Base-by-base conservation (phyloP, 495 filamentous ascomycete genomes). In the Amniculicola lignicola region DNA sequence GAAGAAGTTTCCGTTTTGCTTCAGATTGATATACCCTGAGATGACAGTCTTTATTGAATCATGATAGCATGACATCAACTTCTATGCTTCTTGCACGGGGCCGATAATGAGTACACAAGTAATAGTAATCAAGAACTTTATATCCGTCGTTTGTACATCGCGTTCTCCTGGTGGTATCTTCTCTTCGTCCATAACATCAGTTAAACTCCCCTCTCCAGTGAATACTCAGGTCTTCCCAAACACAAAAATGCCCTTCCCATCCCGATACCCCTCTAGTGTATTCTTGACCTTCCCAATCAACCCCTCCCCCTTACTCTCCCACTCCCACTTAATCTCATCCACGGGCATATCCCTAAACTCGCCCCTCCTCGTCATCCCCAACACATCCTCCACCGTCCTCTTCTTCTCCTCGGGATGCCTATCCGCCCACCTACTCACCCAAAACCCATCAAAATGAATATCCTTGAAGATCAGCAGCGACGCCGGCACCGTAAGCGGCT, bases 361-460 rank as follows among this genome's bases (percentile, higher is more conserved):
- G 3, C 89, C 90, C 35, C 78, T 66, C 35, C 86, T 75, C 37
- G 82, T 87, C 66, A 93, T 62, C 21, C 82, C 78, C 51, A 97
- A 70, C 27, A 98, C 82, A 74, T 94, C 86, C 14, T 85, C 80
- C 19, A 97, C 83, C 36, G 86, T 94, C 59, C 74, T 78, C 67
- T 81, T 78, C 77, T 91, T 95, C 65, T 86, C 80, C 37, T 75
- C 75, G 0, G 86, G 81, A 65, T 95, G 75, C 66, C 79, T 73
- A 67, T 92, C 89, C 14, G 81, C 84, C 94, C 94, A 97, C 55
- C 73, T 82, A 63, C 85, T 90, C 21, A 97, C 83, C 93, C 93
- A 98, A 70, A 97, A 97, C 1, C 93, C 93, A 61, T 88, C 81
- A 57, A 95, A 92, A 38, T 78, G 72, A 22, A 97, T 69, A 61